Percentiles rank a stretch among this genome's conserved stretches.
Conservation (phyloP, 1,284 basidiomycete genomes). For the Cyathus olla region DNA sequence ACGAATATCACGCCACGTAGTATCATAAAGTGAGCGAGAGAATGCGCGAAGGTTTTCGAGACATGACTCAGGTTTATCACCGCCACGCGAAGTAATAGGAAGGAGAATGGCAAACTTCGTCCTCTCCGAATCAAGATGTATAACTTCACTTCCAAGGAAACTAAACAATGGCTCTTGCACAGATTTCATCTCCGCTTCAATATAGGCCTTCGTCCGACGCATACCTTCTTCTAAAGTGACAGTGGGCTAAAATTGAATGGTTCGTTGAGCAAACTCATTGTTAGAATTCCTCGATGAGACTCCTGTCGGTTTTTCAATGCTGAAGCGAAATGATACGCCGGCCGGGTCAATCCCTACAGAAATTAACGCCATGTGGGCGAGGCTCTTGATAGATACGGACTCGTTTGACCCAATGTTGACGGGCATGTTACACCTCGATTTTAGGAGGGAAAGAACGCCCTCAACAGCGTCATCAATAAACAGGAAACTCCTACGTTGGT, state of each 20-base stretch:
- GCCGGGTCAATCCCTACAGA: constrained; percentile 40
- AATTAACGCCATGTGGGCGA: constrained; percentile 54
- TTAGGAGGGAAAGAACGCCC: too few species aligned
- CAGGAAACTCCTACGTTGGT: too few species aligned
- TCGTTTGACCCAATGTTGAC: too few species aligned
- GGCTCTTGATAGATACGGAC: constrained; percentile 54
- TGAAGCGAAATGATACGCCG: constrained; percentile 39
- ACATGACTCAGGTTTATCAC: constrained; percentile 43
- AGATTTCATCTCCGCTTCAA: constrained; percentile 43
- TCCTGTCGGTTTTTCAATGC: constrained; percentile 51
- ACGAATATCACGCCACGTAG: constrained; percentile 58
- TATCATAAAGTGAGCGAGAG: constrained; percentile 53
- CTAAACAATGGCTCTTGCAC: constrained; percentile 9
- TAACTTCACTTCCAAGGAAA: constrained; percentile 44
- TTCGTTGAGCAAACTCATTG: constrained; percentile 48
- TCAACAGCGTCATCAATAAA: too few species aligned
- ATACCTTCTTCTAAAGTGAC: constrained; percentile 58
- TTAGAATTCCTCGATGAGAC: constrained; percentile 65
- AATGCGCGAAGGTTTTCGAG: constrained; percentile 54
- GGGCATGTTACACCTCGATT: too few species aligned
- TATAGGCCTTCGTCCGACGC: constrained; percentile 58
- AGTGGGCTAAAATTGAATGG: constrained; percentile 56
- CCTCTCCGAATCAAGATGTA: constrained; percentile 47
- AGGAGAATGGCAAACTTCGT: constrained; percentile 64
- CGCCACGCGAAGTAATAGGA: constrained; percentile 66